Percentiles rank a stretch among this genome's conserved stretches.
Evolutionary conservation across 1,284 basidiomycete genomes (phyloP).

Genomic region (Trametes pubescens): DNA sequence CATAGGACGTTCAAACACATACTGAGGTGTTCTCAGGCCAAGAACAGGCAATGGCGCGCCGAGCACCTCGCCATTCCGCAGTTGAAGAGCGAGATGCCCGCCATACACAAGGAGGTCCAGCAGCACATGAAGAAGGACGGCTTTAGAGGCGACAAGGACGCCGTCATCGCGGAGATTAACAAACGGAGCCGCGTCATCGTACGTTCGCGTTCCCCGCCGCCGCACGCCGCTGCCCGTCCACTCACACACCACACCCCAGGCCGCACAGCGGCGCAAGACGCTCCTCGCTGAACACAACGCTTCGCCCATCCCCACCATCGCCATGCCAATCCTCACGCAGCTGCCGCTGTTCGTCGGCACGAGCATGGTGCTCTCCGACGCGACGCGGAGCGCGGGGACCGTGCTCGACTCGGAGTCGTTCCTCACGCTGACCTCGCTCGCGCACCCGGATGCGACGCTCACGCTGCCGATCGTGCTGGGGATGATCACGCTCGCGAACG

Average conservation of each 20-base stretch:
- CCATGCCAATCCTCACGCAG: conserved; percentile 71
- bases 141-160: conserved; percentile 62
- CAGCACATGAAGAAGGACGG: conserved; percentile 65
- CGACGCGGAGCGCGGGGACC: conserved; percentile 61
- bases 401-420: conserved; percentile 80
- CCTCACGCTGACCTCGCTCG: conserved; percentile 73
- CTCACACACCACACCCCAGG: conserved; percentile 46
- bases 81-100: conserved; percentile 61
- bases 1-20: neutral
- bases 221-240: conserved; percentile 21
- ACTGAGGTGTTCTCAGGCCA: conserved; percentile 53
- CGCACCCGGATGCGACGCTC: conserved; percentile 75
- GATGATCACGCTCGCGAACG: conserved; percentile 77
- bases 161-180: conserved; percentile 55
- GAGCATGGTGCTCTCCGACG: conserved; percentile 65
- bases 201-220: conserved; percentile 30
- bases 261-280: conserved; percentile 62
- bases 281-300: conserved; percentile 67
- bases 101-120: conserved; percentile 60
- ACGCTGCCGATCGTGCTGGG: conserved; percentile 77
- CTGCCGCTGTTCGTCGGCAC: conserved; percentile 77
- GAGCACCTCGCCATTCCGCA: conserved; percentile 76
- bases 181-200: conserved; percentile 54
- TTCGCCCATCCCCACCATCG: conserved; percentile 64
- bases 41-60: conserved; percentile 67